These are phyloP conservation scores for Cochlearia excelsa DNA, from an alignment of 345 rosid species.

Conservation along the genomic window DNA sequence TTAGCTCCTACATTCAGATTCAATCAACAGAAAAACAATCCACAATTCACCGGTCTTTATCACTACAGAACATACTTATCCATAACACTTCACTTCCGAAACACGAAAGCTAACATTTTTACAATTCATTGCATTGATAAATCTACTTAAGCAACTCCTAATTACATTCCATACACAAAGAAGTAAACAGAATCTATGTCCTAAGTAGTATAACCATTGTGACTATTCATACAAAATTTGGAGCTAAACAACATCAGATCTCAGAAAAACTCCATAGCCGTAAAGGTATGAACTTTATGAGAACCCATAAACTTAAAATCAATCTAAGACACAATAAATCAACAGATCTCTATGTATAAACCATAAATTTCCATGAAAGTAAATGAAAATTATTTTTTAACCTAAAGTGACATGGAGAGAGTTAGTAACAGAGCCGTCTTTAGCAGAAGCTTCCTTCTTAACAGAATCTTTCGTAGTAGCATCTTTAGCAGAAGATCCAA, in stretches of 20 bases:
- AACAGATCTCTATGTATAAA: slow-evolving; percentile 32
- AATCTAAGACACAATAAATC: slow-evolving; percentile 38
- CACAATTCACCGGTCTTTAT: slow-evolving; percentile 2
- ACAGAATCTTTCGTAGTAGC: slow-evolving; percentile 58
- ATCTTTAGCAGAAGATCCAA: slow-evolving; percentile 83
- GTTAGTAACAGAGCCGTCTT: slow-evolving; percentile 72
- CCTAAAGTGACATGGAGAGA: slow-evolving; percentile 76
- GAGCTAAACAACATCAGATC: slow-evolving; percentile 15
- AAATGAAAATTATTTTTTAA: slow-evolving; percentile 16
- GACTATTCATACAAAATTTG: slow-evolving; percentile 9
- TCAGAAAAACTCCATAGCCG: slow-evolving; percentile 3
- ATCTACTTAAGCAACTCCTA: slow-evolving; percentile 2
- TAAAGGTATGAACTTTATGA: slow-evolving; percentile 24
- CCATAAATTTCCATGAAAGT: neutral
- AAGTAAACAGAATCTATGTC: slow-evolving; percentile 12
- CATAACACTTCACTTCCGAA: neutral
- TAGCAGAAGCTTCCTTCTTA: slow-evolving; percentile 66
- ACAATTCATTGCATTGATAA: slow-evolving; percentile 6
- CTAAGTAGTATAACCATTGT: neutral
- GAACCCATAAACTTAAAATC: slow-evolving; percentile 27
- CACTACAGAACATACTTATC: neutral
- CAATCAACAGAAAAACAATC: neutral
- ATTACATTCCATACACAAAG: slow-evolving; percentile 10
- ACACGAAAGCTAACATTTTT: slow-evolving; percentile 9
- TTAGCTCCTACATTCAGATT: neutral